Evolutionary conservation across 169 alveolate species (phyloP).

Genomic region (Cryptosporidium viatorum): DNA sequence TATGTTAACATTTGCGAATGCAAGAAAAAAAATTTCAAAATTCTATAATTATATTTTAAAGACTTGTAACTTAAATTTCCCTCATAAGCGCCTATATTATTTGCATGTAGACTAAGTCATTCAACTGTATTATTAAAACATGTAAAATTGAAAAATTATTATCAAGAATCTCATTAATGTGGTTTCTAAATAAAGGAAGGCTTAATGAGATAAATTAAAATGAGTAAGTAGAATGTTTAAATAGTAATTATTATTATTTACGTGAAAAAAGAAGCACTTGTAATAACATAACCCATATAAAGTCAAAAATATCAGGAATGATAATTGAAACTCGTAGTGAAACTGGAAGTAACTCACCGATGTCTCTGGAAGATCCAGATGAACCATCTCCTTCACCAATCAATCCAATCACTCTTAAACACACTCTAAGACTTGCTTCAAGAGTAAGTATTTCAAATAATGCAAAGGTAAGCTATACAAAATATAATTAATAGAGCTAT

Average conservation of each 20-base stretch:
- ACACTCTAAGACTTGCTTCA: conserved; percentile 69
- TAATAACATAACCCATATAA: neutral
- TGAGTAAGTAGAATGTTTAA: neutral
- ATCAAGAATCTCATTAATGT: neutral
- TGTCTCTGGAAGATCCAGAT: conserved; percentile 72
- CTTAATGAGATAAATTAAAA: neutral
- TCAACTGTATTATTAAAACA: neutral
- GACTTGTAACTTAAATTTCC: neutral
- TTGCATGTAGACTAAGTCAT: conserved; percentile 3
- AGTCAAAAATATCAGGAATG: neutral
- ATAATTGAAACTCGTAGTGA: neutral
- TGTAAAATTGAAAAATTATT: neutral
- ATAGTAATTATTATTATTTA: neutral
- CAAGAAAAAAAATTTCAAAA: too few species aligned
- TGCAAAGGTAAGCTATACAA: conserved; percentile 20
- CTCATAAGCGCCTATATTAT: conserved; percentile 6
- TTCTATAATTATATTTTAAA: too few species aligned
- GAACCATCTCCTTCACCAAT: conserved; percentile 75
- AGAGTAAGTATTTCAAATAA: conserved; percentile 47
- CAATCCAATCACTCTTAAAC: conserved; percentile 72
- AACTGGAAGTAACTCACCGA: conserved; percentile 19
- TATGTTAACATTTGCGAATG: neutral
- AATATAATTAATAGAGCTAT: neutral
- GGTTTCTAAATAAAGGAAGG: neutral
- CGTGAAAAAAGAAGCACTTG: neutral